Evolutionary conservation across 73 alveolate genomes (phyloP).

Genomic region (Paramecium caudatum): DNA sequence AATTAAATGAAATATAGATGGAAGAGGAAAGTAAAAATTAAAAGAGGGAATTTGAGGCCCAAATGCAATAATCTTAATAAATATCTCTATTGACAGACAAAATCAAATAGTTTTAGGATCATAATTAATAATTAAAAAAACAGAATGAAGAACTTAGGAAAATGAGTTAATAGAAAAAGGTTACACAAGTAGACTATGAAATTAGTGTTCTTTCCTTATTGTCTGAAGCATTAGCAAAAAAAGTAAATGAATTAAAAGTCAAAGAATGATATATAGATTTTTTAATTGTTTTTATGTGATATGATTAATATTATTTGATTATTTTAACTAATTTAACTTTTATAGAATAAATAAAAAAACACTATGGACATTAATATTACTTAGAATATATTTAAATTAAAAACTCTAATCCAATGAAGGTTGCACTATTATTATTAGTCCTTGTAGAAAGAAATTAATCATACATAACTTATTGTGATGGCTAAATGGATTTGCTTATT

Average conservation of each 20-base stretch:
- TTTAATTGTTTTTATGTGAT: too few relatives aligned
- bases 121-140: slow-evolving; percentile 53
- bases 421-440: too few relatives aligned
- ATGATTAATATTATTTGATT: too few relatives aligned
- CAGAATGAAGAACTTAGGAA: slow-evolving; percentile 49
- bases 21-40: slow-evolving; percentile 21
- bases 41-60: slow-evolving; percentile 22
- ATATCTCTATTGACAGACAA: slow-evolving; percentile 7
- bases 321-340: too few relatives aligned
- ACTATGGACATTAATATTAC: too few relatives aligned
- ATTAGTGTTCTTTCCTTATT: slow-evolving; percentile 27
- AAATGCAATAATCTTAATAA: not conserved
- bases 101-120: not conserved
- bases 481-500: too few relatives aligned
- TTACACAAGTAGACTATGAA: slow-evolving; percentile 54
- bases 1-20: not conserved
- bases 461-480: too few relatives aligned
- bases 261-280: too few relatives aligned
- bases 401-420: too few relatives aligned
- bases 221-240: not conserved
- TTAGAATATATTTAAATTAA: too few relatives aligned
- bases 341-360: too few relatives aligned
- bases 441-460: too few relatives aligned
- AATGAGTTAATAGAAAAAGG: not conserved
- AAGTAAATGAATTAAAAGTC: not conserved